Evolutionary conservation across 1,139 yeast species (phyloP), one percentile per base, ranked within the genome.

Genomic region (Lodderomyces theae): DNA sequence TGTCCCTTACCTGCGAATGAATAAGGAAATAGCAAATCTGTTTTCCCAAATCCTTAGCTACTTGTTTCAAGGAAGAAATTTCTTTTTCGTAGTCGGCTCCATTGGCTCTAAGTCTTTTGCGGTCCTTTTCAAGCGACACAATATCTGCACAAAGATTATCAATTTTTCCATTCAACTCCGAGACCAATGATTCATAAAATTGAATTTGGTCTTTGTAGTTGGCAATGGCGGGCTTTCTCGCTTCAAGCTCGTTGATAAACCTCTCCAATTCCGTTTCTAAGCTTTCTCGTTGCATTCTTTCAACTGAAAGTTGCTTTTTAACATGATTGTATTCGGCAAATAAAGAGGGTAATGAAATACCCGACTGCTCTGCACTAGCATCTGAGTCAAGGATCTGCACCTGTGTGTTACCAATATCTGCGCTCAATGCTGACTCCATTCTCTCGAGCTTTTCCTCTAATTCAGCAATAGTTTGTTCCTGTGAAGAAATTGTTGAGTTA

Each of bases 1-100:
- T 63, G 19, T 74, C 77, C 36, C 80, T 71, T 10, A 79, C 68
- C 41, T 83, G 77, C 5, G 82, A 70, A 54, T 87, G 90, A 10
- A 84, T 76, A 39, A 90, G 69, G 38, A 88, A 70, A 42, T 74
- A 76, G 50, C 87, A 87, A 13, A 92, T 75, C 58, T 92, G 97
- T 34, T 83, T 77, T 7, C 94, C 86, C 31, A 89, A 66, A 53
- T 90, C 97, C 28, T 72, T 65, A 39, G 83, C 77, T 49, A 85
- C 80, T 48, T 74, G 77, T 42, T 72, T 71, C 55, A 80, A 59
- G 2, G 72, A 62, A 2, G 61, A 60, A 8, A 74, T 61, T 46
- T 77, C 76, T 42, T 58, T 59, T 47, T 69, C 74, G 39, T 54
- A 54, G 24, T 67, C 72, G 17, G 50, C 45, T 22, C 60, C 44